These are phyloP conservation scores for Daldinia loculata DNA, from an alignment of 495 filamentous ascomycete species.

Conservation along the genomic window DNA sequence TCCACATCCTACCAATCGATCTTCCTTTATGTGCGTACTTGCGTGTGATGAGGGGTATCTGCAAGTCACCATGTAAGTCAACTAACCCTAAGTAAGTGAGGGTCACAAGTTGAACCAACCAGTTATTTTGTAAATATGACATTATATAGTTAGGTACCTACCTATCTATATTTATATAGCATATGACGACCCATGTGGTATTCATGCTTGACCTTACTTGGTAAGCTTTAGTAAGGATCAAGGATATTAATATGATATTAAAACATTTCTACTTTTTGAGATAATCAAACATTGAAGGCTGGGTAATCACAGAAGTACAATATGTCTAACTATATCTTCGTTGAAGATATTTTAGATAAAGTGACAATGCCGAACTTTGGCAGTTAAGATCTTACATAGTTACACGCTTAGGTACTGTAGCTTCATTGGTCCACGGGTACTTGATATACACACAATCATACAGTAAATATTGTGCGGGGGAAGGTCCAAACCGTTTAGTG, in stretches of 20 bases:
- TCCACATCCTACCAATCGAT: not conserved
- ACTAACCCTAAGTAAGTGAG: not conserved
- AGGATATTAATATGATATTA: not conserved
- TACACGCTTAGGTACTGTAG: constrained; percentile 21
- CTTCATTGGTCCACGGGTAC: not conserved
- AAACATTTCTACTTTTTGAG: not conserved
- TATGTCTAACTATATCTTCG: not conserved
- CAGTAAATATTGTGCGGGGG: constrained; percentile 15
- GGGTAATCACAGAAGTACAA: not conserved
- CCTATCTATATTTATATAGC: too few relatives aligned
- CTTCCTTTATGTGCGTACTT: not conserved
- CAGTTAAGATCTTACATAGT: constrained; percentile 36
- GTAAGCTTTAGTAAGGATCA: not conserved
- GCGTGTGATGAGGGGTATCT: not conserved
- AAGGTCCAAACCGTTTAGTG: constrained; percentile 11
- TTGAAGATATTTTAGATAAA: not conserved
- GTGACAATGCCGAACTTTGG: constrained; percentile 5
- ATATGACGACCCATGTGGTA: not conserved
- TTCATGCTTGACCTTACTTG: not conserved
- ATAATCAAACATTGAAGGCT: not conserved
- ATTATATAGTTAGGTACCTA: too few relatives aligned
- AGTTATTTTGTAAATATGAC: not conserved
- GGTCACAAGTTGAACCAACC: not conserved
- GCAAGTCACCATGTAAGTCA: not conserved
- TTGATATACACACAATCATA: not conserved